These are phyloP conservation scores for Lentinula boryana DNA, from an alignment of 768 basidiomycete species.

Conservation along the genomic window DNA sequence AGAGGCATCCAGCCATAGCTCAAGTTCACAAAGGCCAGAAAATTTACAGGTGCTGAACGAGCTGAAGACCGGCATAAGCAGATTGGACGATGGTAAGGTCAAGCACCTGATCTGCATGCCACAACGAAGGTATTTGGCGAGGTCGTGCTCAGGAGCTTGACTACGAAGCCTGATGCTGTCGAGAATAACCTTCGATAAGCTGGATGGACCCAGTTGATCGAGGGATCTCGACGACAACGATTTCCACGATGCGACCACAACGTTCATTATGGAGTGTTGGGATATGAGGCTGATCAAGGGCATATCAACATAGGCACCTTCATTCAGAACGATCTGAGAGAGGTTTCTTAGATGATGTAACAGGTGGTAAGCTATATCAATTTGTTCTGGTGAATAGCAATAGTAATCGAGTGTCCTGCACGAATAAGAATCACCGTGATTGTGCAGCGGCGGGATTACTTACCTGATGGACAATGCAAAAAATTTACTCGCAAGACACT, in stretches of 20 bases:
- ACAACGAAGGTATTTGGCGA: neutral
- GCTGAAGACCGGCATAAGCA: neutral
- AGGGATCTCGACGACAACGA: neutral
- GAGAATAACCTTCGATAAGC: neutral
- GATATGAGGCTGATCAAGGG: neutral
- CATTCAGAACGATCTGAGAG: neutral
- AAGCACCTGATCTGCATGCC: neutral
- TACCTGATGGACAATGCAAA: constrained; percentile 1
- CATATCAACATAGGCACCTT: neutral
- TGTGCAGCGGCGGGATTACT: neutral
- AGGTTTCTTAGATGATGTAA: neutral
- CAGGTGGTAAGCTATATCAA: neutral
- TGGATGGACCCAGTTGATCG: neutral
- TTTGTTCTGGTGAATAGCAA: neutral
- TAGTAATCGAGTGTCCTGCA: neutral
- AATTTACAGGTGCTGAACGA: neutral
- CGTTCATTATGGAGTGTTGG: neutral
- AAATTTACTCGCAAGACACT: neutral
- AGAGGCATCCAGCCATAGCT: neutral
- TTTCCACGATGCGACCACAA: neutral
- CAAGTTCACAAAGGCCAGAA: neutral
- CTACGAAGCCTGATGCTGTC: neutral
- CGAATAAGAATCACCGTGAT: neutral
- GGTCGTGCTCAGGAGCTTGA: neutral
- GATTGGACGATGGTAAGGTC: neutral